Conservation (phyloP, 1,139 yeast species). For the Candida tunisiensis region DNA sequence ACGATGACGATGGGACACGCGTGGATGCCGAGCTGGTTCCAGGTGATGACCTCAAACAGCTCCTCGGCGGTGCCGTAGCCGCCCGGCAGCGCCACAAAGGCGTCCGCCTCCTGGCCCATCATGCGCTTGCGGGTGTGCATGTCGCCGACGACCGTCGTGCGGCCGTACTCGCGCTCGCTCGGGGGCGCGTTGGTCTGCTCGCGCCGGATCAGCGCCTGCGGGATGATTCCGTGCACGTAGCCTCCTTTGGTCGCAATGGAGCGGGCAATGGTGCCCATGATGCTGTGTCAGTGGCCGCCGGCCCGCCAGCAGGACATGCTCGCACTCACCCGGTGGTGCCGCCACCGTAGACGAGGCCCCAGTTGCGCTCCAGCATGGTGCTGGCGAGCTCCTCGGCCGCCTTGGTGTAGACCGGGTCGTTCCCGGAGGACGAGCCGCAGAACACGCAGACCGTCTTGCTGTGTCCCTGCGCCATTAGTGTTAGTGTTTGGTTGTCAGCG, state of each 20-base stretch:
- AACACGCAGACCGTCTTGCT: conserved; percentile 48
- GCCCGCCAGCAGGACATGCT: too few species aligned
- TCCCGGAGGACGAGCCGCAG: conserved; percentile 75
- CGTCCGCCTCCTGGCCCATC: conserved; percentile 81
- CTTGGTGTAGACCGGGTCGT: conserved; percentile 29
- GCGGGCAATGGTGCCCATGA: conserved; percentile 78
- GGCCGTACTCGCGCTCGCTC: conserved; percentile 30
- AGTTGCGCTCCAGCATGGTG: conserved; percentile 36
- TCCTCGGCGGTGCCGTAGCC: conserved; percentile 89
- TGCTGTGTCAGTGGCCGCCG: too few species aligned
- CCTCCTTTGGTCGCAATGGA: conserved; percentile 53
- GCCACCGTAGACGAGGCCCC: conserved; percentile 84
- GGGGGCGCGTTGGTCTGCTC: too few species aligned
- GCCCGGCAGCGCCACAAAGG: conserved; percentile 82
- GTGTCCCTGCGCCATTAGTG: too few species aligned
- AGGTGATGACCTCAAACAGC: conserved; percentile 76
- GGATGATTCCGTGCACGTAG: conserved; percentile 74
- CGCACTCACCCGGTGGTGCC: conserved; percentile 73
- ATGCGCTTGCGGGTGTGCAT: conserved; percentile 81
- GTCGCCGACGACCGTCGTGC: conserved; percentile 66
- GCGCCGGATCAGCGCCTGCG: conserved; percentile 60
- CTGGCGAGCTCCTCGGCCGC: conserved; percentile 45
- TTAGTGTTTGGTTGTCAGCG: too few species aligned
- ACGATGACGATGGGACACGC: conserved; percentile 61
- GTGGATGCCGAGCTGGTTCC: conserved; percentile 84